A percentile compares a stretch with the other conserved stretches of the same genome.
phyloP scores from a whole-genome alignment of 2,329 filamentous ascomycete species.

The Apiospora arundinis region DNA sequence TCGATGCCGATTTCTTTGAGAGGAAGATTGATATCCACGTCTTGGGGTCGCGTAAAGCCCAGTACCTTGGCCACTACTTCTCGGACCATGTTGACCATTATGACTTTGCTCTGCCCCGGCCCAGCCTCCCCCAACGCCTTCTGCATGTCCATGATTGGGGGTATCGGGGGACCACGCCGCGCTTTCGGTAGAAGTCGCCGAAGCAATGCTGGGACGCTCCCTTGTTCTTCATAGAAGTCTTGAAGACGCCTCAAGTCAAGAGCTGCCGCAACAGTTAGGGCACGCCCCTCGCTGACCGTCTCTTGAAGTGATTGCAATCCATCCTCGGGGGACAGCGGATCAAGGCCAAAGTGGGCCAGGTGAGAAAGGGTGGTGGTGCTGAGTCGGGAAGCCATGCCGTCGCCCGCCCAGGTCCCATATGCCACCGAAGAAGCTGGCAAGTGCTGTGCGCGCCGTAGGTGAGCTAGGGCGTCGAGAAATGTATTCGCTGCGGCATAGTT shows the following conservation, averaged over 20 bases:
- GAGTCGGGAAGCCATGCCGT: conserved; percentile 37
- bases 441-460: conserved; percentile 30
- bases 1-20: conserved; percentile 37
- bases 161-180: not conserved
- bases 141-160: conserved; percentile 26
- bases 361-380: conserved; percentile 28
- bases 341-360: conserved; percentile 35
- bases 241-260: conserved; percentile 35
- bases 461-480: conserved; percentile 34
- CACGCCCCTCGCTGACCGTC: conserved; percentile 29
- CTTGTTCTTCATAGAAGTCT: conserved; percentile 31
- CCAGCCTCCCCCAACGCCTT: conserved; percentile 29
- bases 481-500: conserved; percentile 38
- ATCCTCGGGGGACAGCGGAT: conserved; percentile 28
- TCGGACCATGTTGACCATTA: conserved; percentile 34
- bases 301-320: conserved; percentile 32
- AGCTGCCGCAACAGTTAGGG: conserved; percentile 34
- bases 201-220: conserved; percentile 32
- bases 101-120: conserved; percentile 29
- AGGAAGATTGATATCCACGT: conserved; percentile 33
- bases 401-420: conserved; percentile 37
- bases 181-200: conserved; percentile 27
- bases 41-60: conserved; percentile 29
- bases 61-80: conserved; percentile 35
- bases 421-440: conserved; percentile 37